Base-by-base conservation (phyloP, 2,329 filamentous ascomycete species). In the Remersonia thermophila region DNA sequence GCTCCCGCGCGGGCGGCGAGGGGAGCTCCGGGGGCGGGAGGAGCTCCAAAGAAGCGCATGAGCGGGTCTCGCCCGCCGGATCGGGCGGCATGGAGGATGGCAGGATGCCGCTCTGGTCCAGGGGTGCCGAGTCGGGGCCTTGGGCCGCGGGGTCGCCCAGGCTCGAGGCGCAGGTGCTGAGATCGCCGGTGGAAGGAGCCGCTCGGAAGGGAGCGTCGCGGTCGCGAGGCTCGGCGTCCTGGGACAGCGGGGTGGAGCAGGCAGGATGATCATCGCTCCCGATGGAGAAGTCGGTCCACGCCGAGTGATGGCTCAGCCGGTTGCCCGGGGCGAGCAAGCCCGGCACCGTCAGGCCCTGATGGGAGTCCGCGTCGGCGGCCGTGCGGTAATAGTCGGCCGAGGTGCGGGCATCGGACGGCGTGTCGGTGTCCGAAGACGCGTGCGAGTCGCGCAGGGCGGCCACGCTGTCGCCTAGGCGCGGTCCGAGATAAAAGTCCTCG, bases 211-310 rank as follows among this genome's bases (percentile, higher is more conserved):
- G 41, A 23, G 42, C 46, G 3, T 37, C 41, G 30, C 43, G 44
- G 30, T 46, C 45, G 14, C 37, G 42, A 7, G 31, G 32, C 5
- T 47, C 44, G 10, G 27, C 16, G 13, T 42, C 45, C 8, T 45
- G 48, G 8, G 42, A 41, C 12, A 41, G 40, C 5, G 43, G 32
- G 4, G 35, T 27, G 4, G 44, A 43, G 34, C 37, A 42, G 14
- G 38, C 46, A n/a, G 46, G 42, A 15, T 46, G 57, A 27, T 57
- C 57, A 20, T 70, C 66, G 14, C 68, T 74, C 12, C 70, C 69
- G 8, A 75, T 57, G 0, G 71, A 73, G 41, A 70, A 67, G 47
- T 77, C 71, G 17, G 72, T 76, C 72, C 72, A 77, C n/a, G 63
- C 59, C 2, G 71, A 73, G 36, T 68, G 65, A 33, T 72, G 67